Conservation (phyloP, 1,284 basidiomycete genomes). For the Porodaedalea pini region DNA sequence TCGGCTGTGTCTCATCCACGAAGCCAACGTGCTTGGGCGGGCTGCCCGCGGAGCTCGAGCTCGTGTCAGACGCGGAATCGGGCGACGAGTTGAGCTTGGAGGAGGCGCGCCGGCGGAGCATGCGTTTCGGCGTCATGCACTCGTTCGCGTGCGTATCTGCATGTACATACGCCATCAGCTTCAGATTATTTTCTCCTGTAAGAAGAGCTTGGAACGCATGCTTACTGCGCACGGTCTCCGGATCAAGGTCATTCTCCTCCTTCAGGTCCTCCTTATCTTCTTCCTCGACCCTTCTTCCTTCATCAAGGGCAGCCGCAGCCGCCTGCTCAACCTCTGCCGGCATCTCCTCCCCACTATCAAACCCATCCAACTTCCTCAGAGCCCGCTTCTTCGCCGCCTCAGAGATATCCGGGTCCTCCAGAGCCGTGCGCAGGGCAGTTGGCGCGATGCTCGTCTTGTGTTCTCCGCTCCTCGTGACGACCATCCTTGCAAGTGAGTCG, state of each 20-base stretch:
- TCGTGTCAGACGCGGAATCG: slow-evolving; percentile 28
- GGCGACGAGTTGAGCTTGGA: slow-evolving; percentile 37
- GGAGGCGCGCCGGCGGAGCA: slow-evolving; percentile 41
- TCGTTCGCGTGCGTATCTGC: slow-evolving; percentile 32
- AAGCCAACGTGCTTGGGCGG: slow-evolving; percentile 25
- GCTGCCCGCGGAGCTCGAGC: slow-evolving; percentile 26
- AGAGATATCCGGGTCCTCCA: slow-evolving; percentile 51
- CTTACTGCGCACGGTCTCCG: neutral
- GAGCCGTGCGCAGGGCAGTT: slow-evolving; percentile 34
- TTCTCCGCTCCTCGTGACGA: neutral
- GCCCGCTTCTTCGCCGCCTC: slow-evolving; percentile 48
- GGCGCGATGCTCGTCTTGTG: neutral
- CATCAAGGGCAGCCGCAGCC: slow-evolving; percentile 19
- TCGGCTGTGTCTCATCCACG: slow-evolving; percentile 38
- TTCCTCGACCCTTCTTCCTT: neutral
- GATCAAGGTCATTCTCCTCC: slow-evolving; percentile 6
- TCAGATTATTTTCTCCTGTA: slow-evolving; percentile 51
- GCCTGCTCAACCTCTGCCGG: neutral
- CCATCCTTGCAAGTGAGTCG: neutral
- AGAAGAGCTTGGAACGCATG: slow-evolving; percentile 28
- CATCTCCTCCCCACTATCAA: slow-evolving; percentile 23
- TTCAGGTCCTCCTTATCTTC: slow-evolving; percentile 18
- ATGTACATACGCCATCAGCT: too few species aligned
- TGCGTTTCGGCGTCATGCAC: slow-evolving; percentile 39
- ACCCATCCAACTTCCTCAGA: slow-evolving; percentile 34